Evolutionary conservation across 345 rosid species (phyloP).

Genomic region (Hypericum androsaemum): DNA sequence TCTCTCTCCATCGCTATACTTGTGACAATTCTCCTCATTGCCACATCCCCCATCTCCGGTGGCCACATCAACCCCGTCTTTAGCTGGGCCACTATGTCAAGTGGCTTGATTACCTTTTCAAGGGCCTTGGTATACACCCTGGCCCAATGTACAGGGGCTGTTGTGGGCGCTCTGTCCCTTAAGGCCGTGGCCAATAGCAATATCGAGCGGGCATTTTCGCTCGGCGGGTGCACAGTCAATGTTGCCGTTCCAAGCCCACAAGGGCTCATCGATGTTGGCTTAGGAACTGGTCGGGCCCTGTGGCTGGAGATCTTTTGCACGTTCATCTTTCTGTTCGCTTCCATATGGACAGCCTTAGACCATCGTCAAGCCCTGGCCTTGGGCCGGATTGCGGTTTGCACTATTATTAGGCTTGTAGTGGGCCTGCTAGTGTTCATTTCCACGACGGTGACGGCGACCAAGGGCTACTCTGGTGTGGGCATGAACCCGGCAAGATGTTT

Average conservation of each 20-base stretch:
- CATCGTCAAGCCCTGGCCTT: neutral
- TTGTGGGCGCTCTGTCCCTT: conserved; percentile 18
- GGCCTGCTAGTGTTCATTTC: conserved; percentile 3
- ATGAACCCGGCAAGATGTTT: conserved; percentile 42
- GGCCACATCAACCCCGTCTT: conserved; percentile 43
- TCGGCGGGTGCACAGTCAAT: conserved; percentile 43
- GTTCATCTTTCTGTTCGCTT: too few species aligned
- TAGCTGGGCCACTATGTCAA: conserved; percentile 26
- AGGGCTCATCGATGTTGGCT: neutral
- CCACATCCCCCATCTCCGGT: conserved; percentile 37
- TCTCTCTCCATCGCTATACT: conserved; percentile 16
- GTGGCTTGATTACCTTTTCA: conserved; percentile 25
- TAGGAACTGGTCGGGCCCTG: conserved; percentile 1
- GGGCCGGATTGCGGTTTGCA: conserved; percentile 1
- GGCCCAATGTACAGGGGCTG: conserved; percentile 42
- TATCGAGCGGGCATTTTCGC: conserved; percentile 19
- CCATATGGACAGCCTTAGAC: conserved; percentile 5
- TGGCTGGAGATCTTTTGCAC: too few species aligned
- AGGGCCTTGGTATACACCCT: conserved; percentile 31
- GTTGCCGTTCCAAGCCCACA: neutral
- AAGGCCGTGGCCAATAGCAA: conserved; percentile 21
- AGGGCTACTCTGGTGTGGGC: conserved; percentile 29
- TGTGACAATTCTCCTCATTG: conserved; percentile 23
- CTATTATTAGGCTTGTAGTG: conserved; percentile 3
- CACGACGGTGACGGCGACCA: conserved; percentile 19